Evolutionary conservation across 192 early-diverging fungal species (phyloP).

Genomic region (Geranomyces variabilis): DNA sequence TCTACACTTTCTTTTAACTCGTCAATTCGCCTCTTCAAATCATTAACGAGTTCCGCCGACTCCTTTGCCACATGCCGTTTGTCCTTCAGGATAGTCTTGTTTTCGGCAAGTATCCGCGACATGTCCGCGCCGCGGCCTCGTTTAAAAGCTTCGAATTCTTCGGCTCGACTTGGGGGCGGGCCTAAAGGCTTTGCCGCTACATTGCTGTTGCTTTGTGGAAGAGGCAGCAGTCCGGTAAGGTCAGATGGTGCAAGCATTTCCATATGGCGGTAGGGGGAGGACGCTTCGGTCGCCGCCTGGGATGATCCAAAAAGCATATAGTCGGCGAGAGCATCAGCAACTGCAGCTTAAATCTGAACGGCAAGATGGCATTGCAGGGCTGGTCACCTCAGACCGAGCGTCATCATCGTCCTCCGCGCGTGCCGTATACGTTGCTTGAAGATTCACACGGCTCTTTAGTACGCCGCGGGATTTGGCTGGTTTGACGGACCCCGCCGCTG

Average conservation of each 20-base stretch:
- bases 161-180: constrained; percentile 44
- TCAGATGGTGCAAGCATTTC: constrained; percentile 9
- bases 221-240: not conserved
- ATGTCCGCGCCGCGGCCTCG: constrained; percentile 55
- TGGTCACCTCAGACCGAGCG: not conserved
- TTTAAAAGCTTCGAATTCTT: constrained; percentile 67
- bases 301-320: not conserved
- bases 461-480: constrained; percentile 22
- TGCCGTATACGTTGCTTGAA: not conserved
- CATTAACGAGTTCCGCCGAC: constrained; percentile 48
- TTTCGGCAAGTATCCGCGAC: constrained; percentile 57
- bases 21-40: constrained; percentile 54
- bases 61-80: constrained; percentile 54
- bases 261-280: constrained; percentile 4
- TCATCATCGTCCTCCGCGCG: constrained; percentile 7
- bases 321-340: not conserved
- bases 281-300: not conserved
- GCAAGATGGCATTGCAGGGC: not conserved
- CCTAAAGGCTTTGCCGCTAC: constrained; percentile 4
- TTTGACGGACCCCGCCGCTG: constrained; percentile 6
- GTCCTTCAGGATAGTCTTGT: constrained; percentile 62
- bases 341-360: not conserved
- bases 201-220: not conserved
- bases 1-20: constrained; percentile 43
- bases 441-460: constrained; percentile 22